Base-by-base conservation (phyloP, 139 green algal genomes). In the Auxenochlorella pyrenoidosa region DNA sequence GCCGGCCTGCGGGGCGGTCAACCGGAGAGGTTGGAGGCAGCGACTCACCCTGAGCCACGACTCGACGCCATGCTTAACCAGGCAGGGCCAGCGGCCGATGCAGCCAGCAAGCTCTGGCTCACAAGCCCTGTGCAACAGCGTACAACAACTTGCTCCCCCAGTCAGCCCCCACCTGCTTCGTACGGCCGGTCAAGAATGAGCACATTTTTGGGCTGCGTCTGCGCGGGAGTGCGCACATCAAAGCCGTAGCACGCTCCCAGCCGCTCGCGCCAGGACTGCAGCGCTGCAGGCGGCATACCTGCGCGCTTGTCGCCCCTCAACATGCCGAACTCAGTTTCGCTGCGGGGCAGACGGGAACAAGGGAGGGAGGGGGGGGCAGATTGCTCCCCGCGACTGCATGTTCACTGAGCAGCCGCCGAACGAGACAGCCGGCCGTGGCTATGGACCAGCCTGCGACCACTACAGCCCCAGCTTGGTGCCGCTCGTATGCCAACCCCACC, bases 241-340 rank as follows among this genome's bases (percentile, higher is more conserved):
- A 76, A 44, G 34, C 34, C n/a, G 34, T 43, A 44, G 70, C 70
- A 76, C 15, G 70, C 70, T 2, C 70, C 70, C 70, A 76, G 70
- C 34, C 70, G 70, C 70, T 44, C 70, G n/a, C 70, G 70, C 70
- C 70, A 76, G 70, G n/a, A 28, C 70, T 76, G 70, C 34, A 76
- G 70, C 36, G 70, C 70, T 38, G 70, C 34, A 0, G 70, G n/a
- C 70, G 70, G 70, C 34, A 76, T 44, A 15, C n/a, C 15, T 0
- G 34, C 34, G 18, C 70, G 34, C 70, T 76, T 76, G 70, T 76
- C 70, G 1, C 21, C 22, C n/a, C 70, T 36, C n/a, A 28, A 18
- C 5, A 5, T 38, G 13, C 70, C 70, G 8, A 32, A 76, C 70
- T 76, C 70, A 3, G 34, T 47, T 19, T 47, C 70, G 32, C 66